Conservation (phyloP, 768 basidiomycete species). For the Russula sp. region DNA sequence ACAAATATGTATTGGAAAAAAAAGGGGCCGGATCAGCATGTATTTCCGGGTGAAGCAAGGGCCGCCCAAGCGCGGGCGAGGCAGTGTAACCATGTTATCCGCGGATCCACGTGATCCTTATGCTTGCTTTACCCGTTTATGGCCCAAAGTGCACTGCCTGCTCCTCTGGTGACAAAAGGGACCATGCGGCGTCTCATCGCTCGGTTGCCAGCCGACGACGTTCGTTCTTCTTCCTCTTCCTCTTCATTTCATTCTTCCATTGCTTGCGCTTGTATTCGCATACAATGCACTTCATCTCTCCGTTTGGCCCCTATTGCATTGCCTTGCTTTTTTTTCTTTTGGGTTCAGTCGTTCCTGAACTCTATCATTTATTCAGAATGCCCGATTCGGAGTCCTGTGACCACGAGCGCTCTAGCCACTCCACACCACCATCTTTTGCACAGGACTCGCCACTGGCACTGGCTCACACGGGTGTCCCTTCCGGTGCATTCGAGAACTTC, state of each 20-base stretch:
- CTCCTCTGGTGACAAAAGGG: neutral
- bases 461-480: neutral
- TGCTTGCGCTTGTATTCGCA: neutral
- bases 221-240: too few relatives aligned
- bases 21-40: constrained; percentile 16
- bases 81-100: neutral
- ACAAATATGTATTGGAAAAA: neutral
- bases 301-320: neutral
- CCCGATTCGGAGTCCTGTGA: neutral
- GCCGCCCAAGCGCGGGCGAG: neutral
- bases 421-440: neutral
- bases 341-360: neutral
- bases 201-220: too few relatives aligned
- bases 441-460: too few relatives aligned
- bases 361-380: neutral
- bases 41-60: too few relatives aligned
- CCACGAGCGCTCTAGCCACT: neutral
- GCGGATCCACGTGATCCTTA: neutral
- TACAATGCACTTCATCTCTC: neutral
- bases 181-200: neutral
- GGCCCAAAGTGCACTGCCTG: neutral
- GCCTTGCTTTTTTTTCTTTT: neutral
- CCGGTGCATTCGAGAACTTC: neutral
- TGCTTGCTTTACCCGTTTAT: neutral
- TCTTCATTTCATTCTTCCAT: neutral